Base-by-base conservation (phyloP, 2,329 filamentous ascomycete genomes). In the Verticillium longisporum region DNA sequence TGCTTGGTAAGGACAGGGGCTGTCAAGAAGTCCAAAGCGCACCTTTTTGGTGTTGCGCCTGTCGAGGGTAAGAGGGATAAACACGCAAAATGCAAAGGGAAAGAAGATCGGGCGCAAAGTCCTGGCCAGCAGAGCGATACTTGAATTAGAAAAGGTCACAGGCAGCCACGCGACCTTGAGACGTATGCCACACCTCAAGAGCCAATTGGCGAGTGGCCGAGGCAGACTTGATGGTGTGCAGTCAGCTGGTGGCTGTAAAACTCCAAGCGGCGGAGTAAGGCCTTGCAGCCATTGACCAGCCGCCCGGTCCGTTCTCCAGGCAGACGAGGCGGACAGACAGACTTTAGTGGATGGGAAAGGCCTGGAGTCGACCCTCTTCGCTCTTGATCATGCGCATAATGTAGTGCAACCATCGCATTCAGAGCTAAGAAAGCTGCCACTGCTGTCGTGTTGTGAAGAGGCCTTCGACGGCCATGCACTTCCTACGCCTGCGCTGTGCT, bases 81-180 rank as follows among this genome's bases (percentile, higher is more conserved):
- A 11, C 45, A n/a, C n/a, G 45, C 45, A 21, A 13, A 50, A 26
- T 18, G 21, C 7, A 21, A 9, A 18, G 9, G 15, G 41, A 18
- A 56, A 59, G 54, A 32, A n/a, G 15, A 50, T 36, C 6, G 73
- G 74, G 1, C 77, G n/a, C 53, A 33, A 26, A 26, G 26, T 26
- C 7, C 31, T 6, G 26, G 45, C 45, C n/a, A n/a, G 18, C 18
- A 26, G n/a, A 21, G n/a, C n/a, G 45, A 50, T 50, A 50, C 45
- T 50, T 50, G 21, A 50, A n/a, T 50, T 21, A 18, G 21, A 50
- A 60, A 58, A 54, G 54, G 61, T 36, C 55, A 62, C 62, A 63
- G 63, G 62, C 63, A 61, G 63, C 63, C 62, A 64, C 62, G 60
- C 61, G 58, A 53, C 57, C 56, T 41, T 41, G 56, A 57, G 18